Percentiles rank a stretch among this genome's conserved stretches.
These are phyloP conservation scores for Amphichorda felina DNA, from an alignment of 2,329 filamentous ascomycete species.

Conservation along the genomic window DNA sequence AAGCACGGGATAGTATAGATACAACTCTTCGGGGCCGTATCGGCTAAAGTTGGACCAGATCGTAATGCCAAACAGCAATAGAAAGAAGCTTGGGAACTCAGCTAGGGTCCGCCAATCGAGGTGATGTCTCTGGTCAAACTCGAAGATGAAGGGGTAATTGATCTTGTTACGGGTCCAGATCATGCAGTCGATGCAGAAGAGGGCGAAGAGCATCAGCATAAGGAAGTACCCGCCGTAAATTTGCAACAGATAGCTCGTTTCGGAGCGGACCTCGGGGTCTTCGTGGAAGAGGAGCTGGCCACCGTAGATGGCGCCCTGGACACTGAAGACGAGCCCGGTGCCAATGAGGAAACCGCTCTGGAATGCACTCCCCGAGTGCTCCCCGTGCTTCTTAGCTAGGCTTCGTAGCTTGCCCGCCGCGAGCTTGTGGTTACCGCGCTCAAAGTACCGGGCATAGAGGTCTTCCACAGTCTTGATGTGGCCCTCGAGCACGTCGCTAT, in stretches of 20 bases:
- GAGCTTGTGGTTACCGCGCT: slow-evolving; percentile 84
- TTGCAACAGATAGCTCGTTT: slow-evolving; percentile 65
- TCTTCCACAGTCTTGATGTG: slow-evolving; percentile 78
- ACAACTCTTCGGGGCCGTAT: slow-evolving; percentile 55
- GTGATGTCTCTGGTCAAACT: slow-evolving; percentile 78
- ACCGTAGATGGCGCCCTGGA: slow-evolving; percentile 55
- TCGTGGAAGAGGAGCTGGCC: slow-evolving; percentile 36
- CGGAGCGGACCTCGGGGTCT: slow-evolving; percentile 30
- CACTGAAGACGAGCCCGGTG: slow-evolving; percentile 50
- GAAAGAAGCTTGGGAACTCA: slow-evolving; percentile 77
- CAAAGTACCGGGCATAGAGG: slow-evolving; percentile 89
- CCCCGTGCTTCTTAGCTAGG: slow-evolving; percentile 44
- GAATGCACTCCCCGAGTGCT: slow-evolving; percentile 47
- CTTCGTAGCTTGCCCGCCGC: slow-evolving; percentile 78
- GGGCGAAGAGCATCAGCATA: slow-evolving; percentile 62
- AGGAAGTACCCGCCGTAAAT: slow-evolving; percentile 91
- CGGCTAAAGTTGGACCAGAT: slow-evolving; percentile 83
- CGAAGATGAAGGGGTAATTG: slow-evolving; percentile 95
- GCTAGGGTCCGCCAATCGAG: slow-evolving; percentile 83
- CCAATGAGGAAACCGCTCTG: slow-evolving; percentile 56
- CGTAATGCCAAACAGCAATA: slow-evolving; percentile 65
- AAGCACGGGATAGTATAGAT: slow-evolving; percentile 76
- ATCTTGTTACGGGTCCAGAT: slow-evolving; percentile 78
- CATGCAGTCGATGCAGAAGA: slow-evolving; percentile 80
- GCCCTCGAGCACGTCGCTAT: slow-evolving; percentile 71